Percentiles rank a stretch among this genome's conserved stretches.
Conservation (phyloP, 2,329 filamentous ascomycete species). For the Fusarium robinianum region DNA sequence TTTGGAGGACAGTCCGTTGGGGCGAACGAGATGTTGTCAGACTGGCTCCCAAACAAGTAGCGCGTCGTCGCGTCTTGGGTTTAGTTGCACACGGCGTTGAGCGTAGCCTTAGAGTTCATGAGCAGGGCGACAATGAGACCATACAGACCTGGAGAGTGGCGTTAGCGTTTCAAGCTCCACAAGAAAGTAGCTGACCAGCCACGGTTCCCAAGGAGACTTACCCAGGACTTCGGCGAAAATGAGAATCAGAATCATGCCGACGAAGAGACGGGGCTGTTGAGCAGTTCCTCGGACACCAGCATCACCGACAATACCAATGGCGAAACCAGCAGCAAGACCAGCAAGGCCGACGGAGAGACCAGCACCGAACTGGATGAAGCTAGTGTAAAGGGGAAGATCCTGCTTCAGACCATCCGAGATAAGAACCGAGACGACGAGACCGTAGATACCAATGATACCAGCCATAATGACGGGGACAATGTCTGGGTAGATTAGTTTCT, state of each 20-base stretch:
- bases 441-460: constrained; percentile 99
- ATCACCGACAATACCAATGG: constrained; percentile 86
- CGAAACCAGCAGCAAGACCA: constrained; percentile 83
- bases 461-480: constrained; percentile 99
- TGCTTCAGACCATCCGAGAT: constrained; percentile 81
- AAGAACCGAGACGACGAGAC: constrained; percentile 84
- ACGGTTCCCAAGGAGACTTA: constrained; percentile 53
- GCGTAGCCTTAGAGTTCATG: constrained; percentile 93
- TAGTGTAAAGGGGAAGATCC: constrained; percentile 74
- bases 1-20: constrained; percentile 32
- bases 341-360: constrained; percentile 81
- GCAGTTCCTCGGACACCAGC: constrained; percentile 86
- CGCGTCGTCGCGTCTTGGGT: constrained; percentile 6
- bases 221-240: constrained; percentile 99
- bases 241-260: constrained; percentile 98
- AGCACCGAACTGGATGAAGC: constrained; percentile 84
- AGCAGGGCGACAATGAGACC: constrained; percentile 97
- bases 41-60: constrained; percentile 34
- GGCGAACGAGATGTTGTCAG: constrained; percentile 45
- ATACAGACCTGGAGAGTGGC: constrained; percentile 76
- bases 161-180: constrained; percentile 34
- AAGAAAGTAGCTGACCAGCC: not conserved
- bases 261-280: constrained; percentile 84
- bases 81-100: constrained; percentile 64
- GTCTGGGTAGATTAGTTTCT: constrained; percentile 60